Conservation (phyloP, 2,329 filamentous ascomycete genomes). For the Aspergillus fructus region DNA sequence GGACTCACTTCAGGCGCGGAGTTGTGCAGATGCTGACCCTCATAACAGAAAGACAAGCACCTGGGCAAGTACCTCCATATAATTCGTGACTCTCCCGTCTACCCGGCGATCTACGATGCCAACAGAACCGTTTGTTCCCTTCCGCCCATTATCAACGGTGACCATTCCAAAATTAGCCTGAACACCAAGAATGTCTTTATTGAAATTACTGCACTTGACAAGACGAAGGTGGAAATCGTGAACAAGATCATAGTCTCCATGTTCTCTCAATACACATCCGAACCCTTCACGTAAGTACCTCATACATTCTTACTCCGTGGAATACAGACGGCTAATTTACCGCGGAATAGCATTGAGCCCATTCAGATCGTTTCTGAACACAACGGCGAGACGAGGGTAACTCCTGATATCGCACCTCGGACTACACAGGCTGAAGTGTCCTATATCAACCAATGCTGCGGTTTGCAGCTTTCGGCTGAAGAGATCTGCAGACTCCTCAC, state of each 20-base stretch:
- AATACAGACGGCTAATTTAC: constrained; percentile 7
- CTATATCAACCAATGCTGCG: constrained; percentile 92
- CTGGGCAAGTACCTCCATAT: constrained; percentile 89
- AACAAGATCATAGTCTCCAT: constrained; percentile 94
- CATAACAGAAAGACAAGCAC: constrained; percentile 75
- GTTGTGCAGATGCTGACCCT: constrained; percentile 13
- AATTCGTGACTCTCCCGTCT: constrained; percentile 88
- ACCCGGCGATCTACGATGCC: constrained; percentile 92
- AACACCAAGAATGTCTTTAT: constrained; percentile 94
- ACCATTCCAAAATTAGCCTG: constrained; percentile 93
- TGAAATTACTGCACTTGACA: constrained; percentile 93
- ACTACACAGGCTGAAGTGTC: constrained; percentile 79
- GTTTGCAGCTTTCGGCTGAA: constrained; percentile 71
- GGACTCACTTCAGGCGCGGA: constrained; percentile 7
- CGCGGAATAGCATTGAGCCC: constrained; percentile 66
- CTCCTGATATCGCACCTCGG: constrained; percentile 76
- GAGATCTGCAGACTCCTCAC: constrained; percentile 76
- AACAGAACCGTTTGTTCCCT: constrained; percentile 86
- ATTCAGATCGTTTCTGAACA: constrained; percentile 90
- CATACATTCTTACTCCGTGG: not conserved
- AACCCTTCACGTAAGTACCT: constrained; percentile 70
- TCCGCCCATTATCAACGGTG: constrained; percentile 95
- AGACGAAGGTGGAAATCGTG: constrained; percentile 94
- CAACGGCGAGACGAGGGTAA: constrained; percentile 78
- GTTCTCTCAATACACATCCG: constrained; percentile 89